These are phyloP conservation scores for Vitis cinerea DNA, from an alignment of 164 flowering plant species.

Conservation along the genomic window DNA sequence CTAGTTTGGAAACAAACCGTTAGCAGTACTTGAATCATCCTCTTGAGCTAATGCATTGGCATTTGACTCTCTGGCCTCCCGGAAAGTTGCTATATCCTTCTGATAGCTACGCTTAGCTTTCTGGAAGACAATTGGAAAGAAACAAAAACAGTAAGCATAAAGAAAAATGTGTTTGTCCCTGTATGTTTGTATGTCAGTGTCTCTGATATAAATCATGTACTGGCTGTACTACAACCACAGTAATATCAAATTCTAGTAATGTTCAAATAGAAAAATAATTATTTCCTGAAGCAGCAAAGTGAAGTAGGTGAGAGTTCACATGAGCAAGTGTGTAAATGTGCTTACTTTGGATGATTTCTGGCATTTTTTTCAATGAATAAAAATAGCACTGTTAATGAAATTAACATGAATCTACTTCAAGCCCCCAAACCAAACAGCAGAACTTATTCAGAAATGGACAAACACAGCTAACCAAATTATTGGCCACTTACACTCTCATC, in stretches of 20 bases:
- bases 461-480: too few relatives aligned
- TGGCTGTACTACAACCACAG: too few relatives aligned
- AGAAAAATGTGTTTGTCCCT: not conserved
- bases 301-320: not conserved
- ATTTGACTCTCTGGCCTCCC: constrained; percentile 54
- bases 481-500: too few relatives aligned
- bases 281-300: not conserved
- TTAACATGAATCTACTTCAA: too few relatives aligned
- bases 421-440: too few relatives aligned
- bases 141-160: constrained; percentile 2
- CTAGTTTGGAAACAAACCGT: constrained; percentile 9
- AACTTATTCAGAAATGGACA: too few relatives aligned
- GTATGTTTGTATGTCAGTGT: too few relatives aligned
- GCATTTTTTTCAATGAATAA: too few relatives aligned
- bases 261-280: not conserved
- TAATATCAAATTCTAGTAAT: too few relatives aligned
- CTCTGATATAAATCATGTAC: not conserved
- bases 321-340: not conserved
- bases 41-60: constrained; percentile 34
- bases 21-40: constrained; percentile 31
- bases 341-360: not conserved
- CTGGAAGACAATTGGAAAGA: constrained; percentile 26
- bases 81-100: constrained; percentile 70
- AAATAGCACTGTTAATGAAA: too few relatives aligned
- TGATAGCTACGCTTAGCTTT: constrained; percentile 95